A percentile compares a stretch with the other conserved stretches of the same genome.
Conservation (phyloP, 2,329 filamentous ascomycete species). For the Orbilia ellipsospora region DNA sequence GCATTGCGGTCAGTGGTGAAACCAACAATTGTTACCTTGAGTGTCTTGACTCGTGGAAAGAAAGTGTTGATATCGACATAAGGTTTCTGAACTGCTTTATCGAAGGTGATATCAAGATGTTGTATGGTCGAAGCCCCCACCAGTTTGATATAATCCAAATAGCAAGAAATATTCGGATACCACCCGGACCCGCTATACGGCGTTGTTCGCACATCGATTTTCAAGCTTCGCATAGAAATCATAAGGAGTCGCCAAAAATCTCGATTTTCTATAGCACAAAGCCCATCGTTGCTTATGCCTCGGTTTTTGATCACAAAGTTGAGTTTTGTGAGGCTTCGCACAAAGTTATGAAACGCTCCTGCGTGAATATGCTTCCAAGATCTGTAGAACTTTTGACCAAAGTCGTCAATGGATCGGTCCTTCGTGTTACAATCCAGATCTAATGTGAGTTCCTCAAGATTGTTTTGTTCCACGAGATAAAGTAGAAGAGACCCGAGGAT, state of each 20-base stretch:
- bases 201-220: constrained; percentile 12
- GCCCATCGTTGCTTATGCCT: constrained; percentile 5
- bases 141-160: constrained; percentile 8
- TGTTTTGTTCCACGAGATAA: constrained; percentile 35
- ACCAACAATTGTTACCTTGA: constrained; percentile 15
- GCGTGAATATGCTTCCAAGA: constrained; percentile 12
- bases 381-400: constrained; percentile 6
- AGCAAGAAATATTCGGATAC: neutral
- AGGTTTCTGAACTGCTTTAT: neutral
- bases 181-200: neutral
- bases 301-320: constrained; percentile 26
- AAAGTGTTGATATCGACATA: constrained; percentile 23
- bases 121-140: neutral
- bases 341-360: constrained; percentile 10
- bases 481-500: constrained; percentile 29
- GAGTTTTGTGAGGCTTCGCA: constrained; percentile 10
- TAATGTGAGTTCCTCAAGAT: constrained; percentile 29
- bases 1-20: neutral
- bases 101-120: constrained; percentile 17
- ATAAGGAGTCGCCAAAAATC: constrained; percentile 28
- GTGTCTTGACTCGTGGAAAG: constrained; percentile 12
- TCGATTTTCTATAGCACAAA: neutral
- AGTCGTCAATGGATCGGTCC: neutral
- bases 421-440: constrained; percentile 20
- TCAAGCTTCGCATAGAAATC: constrained; percentile 10